Percentiles rank a stretch among this genome's conserved stretches.
Evolutionary conservation across 169 alveolate species (phyloP).

Genomic region (Cryptosporidium tyzzeri): DNA sequence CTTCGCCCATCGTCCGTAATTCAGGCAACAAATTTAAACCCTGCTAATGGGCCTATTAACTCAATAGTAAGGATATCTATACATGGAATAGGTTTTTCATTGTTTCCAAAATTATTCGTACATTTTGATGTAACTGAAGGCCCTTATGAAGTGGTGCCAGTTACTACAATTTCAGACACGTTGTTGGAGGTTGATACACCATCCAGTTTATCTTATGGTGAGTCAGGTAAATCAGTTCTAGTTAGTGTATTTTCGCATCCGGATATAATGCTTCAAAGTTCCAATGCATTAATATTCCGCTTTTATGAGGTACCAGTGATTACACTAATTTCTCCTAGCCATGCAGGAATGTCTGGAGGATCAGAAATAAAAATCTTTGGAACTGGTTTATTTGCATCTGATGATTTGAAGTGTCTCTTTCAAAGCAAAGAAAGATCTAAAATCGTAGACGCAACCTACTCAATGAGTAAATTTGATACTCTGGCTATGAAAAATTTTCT

Average conservation of each 20-base stretch:
- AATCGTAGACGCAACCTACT: slow-evolving; percentile 62
- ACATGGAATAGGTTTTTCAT: slow-evolving; percentile 58
- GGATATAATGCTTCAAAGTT: slow-evolving; percentile 41
- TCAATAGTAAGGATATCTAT: slow-evolving; percentile 41
- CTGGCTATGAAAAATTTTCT: background rate
- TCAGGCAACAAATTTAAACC: slow-evolving; percentile 69
- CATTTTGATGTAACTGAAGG: slow-evolving; percentile 76
- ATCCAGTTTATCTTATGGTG: slow-evolving; percentile 33
- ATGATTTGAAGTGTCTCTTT: slow-evolving; percentile 60
- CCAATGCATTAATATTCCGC: slow-evolving; percentile 60
- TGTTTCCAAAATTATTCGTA: slow-evolving; percentile 35
- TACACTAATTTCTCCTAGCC: slow-evolving; percentile 36
- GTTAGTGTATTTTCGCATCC: slow-evolving; percentile 63
- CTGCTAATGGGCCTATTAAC: slow-evolving; percentile 65
- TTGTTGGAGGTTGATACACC: slow-evolving; percentile 70
- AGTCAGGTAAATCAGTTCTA: slow-evolving; percentile 44
- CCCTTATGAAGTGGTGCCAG: slow-evolving; percentile 60
- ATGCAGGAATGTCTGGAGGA: slow-evolving; percentile 74
- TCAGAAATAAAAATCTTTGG: slow-evolving; percentile 63
- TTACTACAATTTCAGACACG: slow-evolving; percentile 39
- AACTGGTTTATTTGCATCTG: slow-evolving; percentile 66
- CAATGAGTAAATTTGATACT: slow-evolving; percentile 31
- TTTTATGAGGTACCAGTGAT: slow-evolving; percentile 41
- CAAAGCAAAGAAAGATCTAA: slow-evolving; percentile 75
- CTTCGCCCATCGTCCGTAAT: slow-evolving; percentile 8